phyloP scores from a whole-genome alignment of 768 basidiomycete species.

The Dacryopinax primogenitus region DNA sequence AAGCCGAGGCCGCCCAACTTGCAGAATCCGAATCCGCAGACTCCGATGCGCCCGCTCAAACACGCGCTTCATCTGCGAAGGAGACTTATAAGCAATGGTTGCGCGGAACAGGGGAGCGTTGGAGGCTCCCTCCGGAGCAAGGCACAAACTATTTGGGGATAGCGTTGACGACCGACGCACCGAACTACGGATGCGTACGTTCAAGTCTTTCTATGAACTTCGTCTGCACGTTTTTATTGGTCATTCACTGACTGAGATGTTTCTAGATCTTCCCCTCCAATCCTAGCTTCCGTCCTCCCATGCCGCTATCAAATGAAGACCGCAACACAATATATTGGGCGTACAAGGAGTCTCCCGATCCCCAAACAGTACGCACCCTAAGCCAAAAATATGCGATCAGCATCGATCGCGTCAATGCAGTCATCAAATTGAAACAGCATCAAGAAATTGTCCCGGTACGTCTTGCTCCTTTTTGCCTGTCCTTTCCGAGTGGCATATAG shows the following conservation, averaged over 20 bases:
- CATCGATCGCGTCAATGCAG: slow-evolving; percentile 69
- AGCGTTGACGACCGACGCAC: background rate
- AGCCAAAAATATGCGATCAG: slow-evolving; percentile 53
- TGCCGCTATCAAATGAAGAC: slow-evolving; percentile 53
- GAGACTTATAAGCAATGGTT: background rate
- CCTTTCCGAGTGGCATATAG: too few relatives aligned
- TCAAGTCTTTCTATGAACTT: background rate
- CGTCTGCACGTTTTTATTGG: background rate
- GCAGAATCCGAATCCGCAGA: too few relatives aligned
- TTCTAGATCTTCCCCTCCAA: slow-evolving; percentile 76
- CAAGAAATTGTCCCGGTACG: slow-evolving; percentile 51
- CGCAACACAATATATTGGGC: slow-evolving; percentile 46
- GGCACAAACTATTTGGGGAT: background rate
- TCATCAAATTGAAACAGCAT: slow-evolving; percentile 66
- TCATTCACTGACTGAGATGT: too few relatives aligned
- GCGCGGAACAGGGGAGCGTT: background rate
- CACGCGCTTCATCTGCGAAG: too few relatives aligned
- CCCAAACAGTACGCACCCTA: slow-evolving; percentile 45
- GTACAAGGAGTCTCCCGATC: slow-evolving; percentile 46
- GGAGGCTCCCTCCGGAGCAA: background rate
- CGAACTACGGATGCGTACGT: background rate
- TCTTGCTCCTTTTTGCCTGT: slow-evolving; percentile 10
- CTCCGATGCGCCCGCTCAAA: too few relatives aligned
- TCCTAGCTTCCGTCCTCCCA: slow-evolving; percentile 65
- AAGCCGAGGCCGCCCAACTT: too few relatives aligned